Evolutionary conservation across 441 rosid species (phyloP).

Genomic region (Erodium moschatum): DNA sequence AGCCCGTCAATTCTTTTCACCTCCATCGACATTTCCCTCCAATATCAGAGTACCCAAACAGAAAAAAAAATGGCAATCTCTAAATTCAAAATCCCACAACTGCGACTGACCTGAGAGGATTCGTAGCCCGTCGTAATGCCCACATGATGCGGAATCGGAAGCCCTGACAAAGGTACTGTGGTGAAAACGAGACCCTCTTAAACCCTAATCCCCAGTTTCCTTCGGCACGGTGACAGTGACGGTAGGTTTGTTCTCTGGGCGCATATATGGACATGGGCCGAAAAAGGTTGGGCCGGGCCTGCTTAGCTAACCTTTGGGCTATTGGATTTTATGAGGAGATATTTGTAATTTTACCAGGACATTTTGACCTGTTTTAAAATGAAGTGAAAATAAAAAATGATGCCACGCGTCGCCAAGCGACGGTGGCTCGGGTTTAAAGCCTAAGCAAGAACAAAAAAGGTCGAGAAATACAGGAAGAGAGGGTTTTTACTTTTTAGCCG

Average conservation of each 20-base stretch:
- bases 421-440: too few species aligned
- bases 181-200: neutral
- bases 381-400: too few species aligned
- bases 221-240: neutral
- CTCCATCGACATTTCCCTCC: neutral
- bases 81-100: neutral
- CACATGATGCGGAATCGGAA: constrained; percentile 3
- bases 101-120: neutral
- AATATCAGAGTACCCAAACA: neutral
- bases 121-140: constrained; percentile 4
- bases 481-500: neutral
- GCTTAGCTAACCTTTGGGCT: neutral
- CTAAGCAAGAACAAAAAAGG: neutral
- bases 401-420: too few species aligned
- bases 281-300: neutral
- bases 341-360: neutral
- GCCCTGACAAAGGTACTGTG: neutral
- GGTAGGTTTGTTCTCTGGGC: too few species aligned
- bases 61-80: too few species aligned
- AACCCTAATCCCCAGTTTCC: neutral
- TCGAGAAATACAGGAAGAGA: neutral
- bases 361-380: neutral
- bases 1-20: neutral
- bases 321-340: neutral
- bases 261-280: neutral